Base-by-base conservation (phyloP, 345 rosid species). In the Lepidium sativum region DNA sequence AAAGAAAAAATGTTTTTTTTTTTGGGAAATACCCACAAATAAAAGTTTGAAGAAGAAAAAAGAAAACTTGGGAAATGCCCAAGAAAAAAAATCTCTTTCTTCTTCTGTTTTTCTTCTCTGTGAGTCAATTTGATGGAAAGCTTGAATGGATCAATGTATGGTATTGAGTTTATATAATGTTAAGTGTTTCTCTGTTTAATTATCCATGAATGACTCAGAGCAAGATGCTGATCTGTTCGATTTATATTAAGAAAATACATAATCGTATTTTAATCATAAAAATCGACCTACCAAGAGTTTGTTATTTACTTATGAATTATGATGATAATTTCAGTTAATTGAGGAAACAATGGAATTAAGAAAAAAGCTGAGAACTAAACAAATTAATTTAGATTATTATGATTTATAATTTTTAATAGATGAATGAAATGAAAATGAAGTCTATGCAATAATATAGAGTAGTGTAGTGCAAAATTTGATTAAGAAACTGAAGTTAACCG, bases 61-160 rank as follows among this genome's bases (percentile, higher is more conserved):
- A 65, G 51, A 58, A 34, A 72, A 72, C 76, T 66, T 72, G 77
- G 76, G 77, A 60, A 49, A 29, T 53, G 38, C 68, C 77, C 77
- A 67, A 73, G 77, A 72, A 73, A 73, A 72, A 59, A 65, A 6
- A n/a, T 12, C 31, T 17, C 37, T 66, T 52, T 60, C 50, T 73
- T 44, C 67, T 60, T 59, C 56, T 59, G 42, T 32, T 47, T 54
- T 25, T 55, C 15, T 73, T 60, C 35, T 37, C 9, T 35, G 62
- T 25, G 62, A 14, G 68, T 49, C 63, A 40, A 27, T 60, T 37
- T 58, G 55, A 72, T 64, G 39, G 53, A 65, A 25, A 33, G 52
- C 33, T 18, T 41, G 27, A 60, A 61, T 57, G 66, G 65, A 68
- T 63, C 50, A 48, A 49, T 43, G 63, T 41, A 43, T 33, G 50